phyloP scores from a whole-genome alignment of 2,329 filamentous ascomycete species.

The Fusarium acutatum region DNA sequence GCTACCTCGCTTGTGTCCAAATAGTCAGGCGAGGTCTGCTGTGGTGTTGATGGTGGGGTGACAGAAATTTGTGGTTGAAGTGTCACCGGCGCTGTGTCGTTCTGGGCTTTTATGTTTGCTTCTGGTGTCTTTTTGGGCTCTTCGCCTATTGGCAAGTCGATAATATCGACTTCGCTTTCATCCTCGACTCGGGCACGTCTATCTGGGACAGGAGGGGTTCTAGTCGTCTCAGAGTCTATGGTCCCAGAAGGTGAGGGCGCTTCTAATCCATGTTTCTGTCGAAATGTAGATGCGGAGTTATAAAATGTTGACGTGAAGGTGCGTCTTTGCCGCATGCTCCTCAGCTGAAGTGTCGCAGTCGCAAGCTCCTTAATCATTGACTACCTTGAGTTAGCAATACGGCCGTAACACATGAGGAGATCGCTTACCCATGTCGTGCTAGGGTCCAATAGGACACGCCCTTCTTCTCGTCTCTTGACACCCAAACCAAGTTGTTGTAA shows the following conservation, averaged over 20 bases:
- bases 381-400: neutral
- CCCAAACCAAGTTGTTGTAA: conserved; percentile 2
- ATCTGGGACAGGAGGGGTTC: accelerated
- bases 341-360: conserved; percentile 4
- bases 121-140: neutral
- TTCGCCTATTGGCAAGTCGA: neutral
- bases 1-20: neutral
- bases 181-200: neutral
- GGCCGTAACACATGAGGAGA: accelerated
- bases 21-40: neutral
- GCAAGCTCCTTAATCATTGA: conserved; percentile 22
- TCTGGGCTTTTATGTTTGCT: neutral
- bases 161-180: neutral
- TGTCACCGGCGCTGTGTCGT: neutral
- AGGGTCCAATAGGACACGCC: conserved; percentile 1
- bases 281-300: conserved; percentile 3
- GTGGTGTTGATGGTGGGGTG: neutral
- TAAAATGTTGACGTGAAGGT: conserved; percentile 11
- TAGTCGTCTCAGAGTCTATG: neutral
- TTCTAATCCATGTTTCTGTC: neutral
- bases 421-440: conserved; percentile 8
- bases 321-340: conserved; percentile 22
- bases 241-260: no score
- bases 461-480: conserved; percentile 1
- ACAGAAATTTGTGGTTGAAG: neutral